Conservation (phyloP, 1,139 yeast genomes). For the Debaryomyces singareniensis region DNA sequence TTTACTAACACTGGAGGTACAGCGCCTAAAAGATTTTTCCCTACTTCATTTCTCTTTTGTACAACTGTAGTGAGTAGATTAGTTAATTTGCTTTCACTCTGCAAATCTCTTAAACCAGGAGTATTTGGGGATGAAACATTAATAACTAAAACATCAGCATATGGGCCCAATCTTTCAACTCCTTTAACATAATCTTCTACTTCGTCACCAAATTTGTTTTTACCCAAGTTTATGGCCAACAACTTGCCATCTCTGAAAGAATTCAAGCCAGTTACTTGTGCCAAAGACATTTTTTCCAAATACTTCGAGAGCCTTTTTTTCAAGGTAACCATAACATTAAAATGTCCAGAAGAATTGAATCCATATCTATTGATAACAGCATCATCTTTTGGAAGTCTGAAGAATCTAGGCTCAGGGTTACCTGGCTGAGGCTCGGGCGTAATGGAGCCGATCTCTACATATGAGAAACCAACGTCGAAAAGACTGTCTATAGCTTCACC, state of each 20-base stretch:
- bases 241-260: slow-evolving; percentile 62
- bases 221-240: slow-evolving; percentile 82
- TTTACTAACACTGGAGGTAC: slow-evolving; percentile 80
- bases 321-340: slow-evolving; percentile 59
- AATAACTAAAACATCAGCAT: slow-evolving; percentile 83
- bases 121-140: slow-evolving; percentile 97
- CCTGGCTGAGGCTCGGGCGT: slow-evolving; percentile 95
- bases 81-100: slow-evolving; percentile 67
- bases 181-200: slow-evolving; percentile 81
- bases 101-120: slow-evolving; percentile 87
- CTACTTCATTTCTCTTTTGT: slow-evolving; percentile 46
- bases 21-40: slow-evolving; percentile 30
- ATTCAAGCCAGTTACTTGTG: slow-evolving; percentile 21
- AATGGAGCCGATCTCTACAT: slow-evolving; percentile 88
- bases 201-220: slow-evolving; percentile 88
- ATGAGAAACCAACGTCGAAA: slow-evolving; percentile 74
- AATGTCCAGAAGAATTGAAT: slow-evolving; percentile 87
- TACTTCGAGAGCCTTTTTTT: slow-evolving; percentile 51
- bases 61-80: slow-evolving; percentile 61
- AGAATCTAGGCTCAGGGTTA: slow-evolving; percentile 84
- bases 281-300: slow-evolving; percentile 14
- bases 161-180: slow-evolving; percentile 70
- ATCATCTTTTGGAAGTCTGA: slow-evolving; percentile 75
- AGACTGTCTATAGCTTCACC: slow-evolving; percentile 90
- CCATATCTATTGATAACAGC: slow-evolving; percentile 95